Conservation (phyloP, 306 rosid genomes). For the Vigna nakashimae region DNA sequence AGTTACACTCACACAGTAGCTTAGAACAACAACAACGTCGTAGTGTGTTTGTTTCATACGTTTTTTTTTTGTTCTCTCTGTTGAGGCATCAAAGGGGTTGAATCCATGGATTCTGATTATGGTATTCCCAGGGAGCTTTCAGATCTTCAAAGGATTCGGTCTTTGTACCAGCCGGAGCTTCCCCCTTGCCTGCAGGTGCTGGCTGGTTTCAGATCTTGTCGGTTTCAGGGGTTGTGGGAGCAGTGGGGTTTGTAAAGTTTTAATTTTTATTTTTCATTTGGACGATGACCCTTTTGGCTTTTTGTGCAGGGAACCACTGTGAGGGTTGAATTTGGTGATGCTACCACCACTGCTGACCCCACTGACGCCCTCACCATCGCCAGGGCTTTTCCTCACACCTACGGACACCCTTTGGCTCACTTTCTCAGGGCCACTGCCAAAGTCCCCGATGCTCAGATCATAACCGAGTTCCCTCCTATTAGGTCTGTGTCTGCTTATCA, state of each 20-base stretch:
- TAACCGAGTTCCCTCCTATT: conserved; percentile 77
- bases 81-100: neutral
- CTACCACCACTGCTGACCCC: conserved; percentile 80
- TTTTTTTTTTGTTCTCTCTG: neutral
- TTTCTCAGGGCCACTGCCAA: conserved; percentile 93
- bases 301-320: conserved; percentile 83
- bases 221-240: neutral
- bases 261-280: conserved; percentile 10
- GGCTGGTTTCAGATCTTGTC: conserved; percentile 31
- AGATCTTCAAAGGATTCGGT: conserved; percentile 77
- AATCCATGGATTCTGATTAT: conserved; percentile 80
- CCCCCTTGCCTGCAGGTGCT: conserved; percentile 76
- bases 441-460: conserved; percentile 93
- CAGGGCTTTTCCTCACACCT: conserved; percentile 78
- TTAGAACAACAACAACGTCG: neutral
- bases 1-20: conserved; percentile 39
- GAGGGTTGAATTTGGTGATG: conserved; percentile 95
- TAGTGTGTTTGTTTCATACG: conserved; percentile 14
- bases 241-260: neutral
- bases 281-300: conserved; percentile 32
- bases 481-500: conserved; percentile 51
- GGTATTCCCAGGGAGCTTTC: conserved; percentile 95
- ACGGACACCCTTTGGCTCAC: conserved; percentile 94
- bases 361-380: conserved; percentile 67
- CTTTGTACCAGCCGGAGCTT: conserved; percentile 76